Percentiles rank a stretch among this genome's conserved stretches.
phyloP scores from a whole-genome alignment of 108 stramenopile species.

The Skeletonema costatum region DNA sequence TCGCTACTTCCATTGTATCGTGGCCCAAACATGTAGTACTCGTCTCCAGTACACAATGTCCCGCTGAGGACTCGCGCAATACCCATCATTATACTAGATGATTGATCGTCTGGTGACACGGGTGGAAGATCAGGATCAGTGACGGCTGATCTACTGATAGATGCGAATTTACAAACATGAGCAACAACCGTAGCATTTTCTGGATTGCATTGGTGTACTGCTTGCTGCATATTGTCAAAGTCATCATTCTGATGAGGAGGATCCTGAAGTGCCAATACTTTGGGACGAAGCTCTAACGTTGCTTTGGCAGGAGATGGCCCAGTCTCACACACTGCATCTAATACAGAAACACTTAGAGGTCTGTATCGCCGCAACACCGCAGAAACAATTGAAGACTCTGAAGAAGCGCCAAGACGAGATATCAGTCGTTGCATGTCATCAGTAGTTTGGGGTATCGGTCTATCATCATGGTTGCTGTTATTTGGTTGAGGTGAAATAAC shows the following conservation, averaged over 20 bases:
- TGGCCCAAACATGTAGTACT: constrained; percentile 76
- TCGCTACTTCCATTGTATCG: constrained; percentile 49
- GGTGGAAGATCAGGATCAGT: constrained; percentile 64
- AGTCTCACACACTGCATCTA: constrained; percentile 79
- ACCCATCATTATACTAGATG: constrained; percentile 68
- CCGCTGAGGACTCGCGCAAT: constrained; percentile 82
- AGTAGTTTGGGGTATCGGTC: constrained; percentile 23
- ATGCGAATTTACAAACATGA: constrained; percentile 83
- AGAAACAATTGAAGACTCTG: constrained; percentile 73
- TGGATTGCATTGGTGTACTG: constrained; percentile 61
- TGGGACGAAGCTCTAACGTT: constrained; percentile 50
- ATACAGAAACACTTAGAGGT: constrained; percentile 74
- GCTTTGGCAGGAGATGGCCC: constrained; percentile 75
- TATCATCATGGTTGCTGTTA: constrained; percentile 1
- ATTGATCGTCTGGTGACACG: constrained; percentile 16
- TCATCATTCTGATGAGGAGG: constrained; percentile 26
- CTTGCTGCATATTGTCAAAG: constrained; percentile 55
- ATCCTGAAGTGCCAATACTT: constrained; percentile 57
- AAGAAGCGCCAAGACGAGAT: constrained; percentile 64
- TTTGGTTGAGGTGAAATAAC: constrained; percentile 15
- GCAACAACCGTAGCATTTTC: constrained; percentile 60
- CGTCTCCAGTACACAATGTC: constrained; percentile 61
- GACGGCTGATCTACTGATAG: constrained; percentile 56
- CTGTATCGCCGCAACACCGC: constrained; percentile 75
- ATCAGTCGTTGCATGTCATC: constrained; percentile 64